Evolutionary conservation across 192 early-diverging fungal species (phyloP), one percentile per base, ranked within the genome.

Genomic region (Entomortierella lignicola): DNA sequence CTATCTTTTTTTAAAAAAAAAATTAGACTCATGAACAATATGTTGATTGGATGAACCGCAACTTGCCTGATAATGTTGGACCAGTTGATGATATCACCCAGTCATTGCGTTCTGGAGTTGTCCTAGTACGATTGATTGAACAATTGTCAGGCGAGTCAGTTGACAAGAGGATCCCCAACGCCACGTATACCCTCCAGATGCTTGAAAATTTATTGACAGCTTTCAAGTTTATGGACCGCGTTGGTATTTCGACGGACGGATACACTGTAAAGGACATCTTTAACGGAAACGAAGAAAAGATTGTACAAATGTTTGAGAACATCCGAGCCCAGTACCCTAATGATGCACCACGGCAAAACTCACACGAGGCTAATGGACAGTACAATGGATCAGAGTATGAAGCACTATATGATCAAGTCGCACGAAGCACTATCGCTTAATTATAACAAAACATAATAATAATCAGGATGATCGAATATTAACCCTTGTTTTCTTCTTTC

Each of bases 171-270:
- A 79, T 83, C 15, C 84, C 81, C n/a, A 63, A 71, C 26, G 82
- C 83, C 43, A 81, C 81, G 13, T 81, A 82, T 57, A 87, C 82
- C 41, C 80, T 87, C 25, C 77, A 75, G 51, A 83, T 87, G 82
- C 66, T 87, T 11, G 86, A 87, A 58, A 85, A 83, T 27, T 72
- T 87, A 48, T 61, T 85, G 34, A 82, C 86, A 2, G 86, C 84
- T 0, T 85, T 87, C 69, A 87, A 87, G 58, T 87, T 87, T 29
- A 87, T 87, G 86, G 86, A 85, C 34, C 64, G 84, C 0, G 86
- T 85, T 42, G 86, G 86, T 12, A 80, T 87, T 32, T 73, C 80
- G 18, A 83, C 85, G 0, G 84, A 85, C 25, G 86, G 86, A 7
- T 87, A 84, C 59, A 87, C 84, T 1, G 85, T 87, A 58, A 87